Evolutionary conservation across 2,329 filamentous ascomycete species (phyloP), one percentile per base, ranked within the genome.

Genomic region (Exophiala bonariae): DNA sequence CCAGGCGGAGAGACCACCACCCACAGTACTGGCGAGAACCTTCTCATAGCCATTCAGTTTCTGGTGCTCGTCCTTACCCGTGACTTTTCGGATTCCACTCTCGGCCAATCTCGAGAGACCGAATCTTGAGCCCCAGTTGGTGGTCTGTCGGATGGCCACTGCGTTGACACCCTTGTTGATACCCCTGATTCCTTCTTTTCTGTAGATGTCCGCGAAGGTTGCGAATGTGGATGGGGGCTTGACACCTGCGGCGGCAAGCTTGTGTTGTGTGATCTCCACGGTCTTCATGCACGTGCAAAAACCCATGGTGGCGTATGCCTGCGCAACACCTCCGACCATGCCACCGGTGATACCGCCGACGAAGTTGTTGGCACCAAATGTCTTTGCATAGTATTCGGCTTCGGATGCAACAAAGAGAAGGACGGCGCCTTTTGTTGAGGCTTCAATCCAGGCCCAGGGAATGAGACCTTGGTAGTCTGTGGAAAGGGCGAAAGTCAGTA

Each of bases 221-320:
- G 83, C 81, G 71, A 95, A 95, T 59, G 93, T 97, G 63, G 89
- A 84, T n/a, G 83, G 87, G 18, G 89, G 88, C 76, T 89, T 89
- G 59, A 85, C 82, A 61, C 93, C 93, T 34, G 83, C 59, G 26
- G 89, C 85, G 11, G 89, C 90, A 66, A 93, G 78, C 82, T 97
- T 97, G 80, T 93, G 87, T 77, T 96, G 95, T 66, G 93, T 99
- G 74, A 99, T 99, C 74, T 99, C 93, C 59, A 97, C 93, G 56
- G 93, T 99, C 85, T 99, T 99, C 93, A 99, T 99, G 82, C 93
- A 99, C 54, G 93, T 99, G 76, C 93, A 99, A 84, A 99, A 99
- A 61, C 93, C 93, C 92, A 99, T 99, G 69, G 93, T 99, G 59
- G 93, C 93, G 71, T 99, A 99, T 51, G 93, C 93, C 77, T 99